Base-by-base conservation (phyloP, 208 protist genomes). In the Leishmania tarentolae region DNA sequence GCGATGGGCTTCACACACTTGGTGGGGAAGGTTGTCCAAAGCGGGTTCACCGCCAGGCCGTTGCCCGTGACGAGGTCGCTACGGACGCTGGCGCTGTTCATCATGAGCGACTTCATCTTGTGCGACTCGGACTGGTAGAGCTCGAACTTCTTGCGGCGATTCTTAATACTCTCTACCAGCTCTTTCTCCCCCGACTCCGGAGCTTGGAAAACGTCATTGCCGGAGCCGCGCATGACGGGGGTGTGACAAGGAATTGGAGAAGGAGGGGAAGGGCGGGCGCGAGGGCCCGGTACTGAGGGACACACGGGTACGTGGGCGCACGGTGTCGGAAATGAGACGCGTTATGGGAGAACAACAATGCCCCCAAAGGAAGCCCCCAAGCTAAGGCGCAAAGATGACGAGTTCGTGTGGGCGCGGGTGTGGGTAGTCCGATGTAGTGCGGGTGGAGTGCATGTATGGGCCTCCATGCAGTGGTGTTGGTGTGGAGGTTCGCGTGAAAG, bases 51-150 rank as follows among this genome's bases (percentile, higher is more conserved):
- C 21, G 83, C 59, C 24, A 76, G 81, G 71, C 91, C 84, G 59
- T 92, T 91, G 24, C 88, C 83, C 19, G 87, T 87, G 71, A 73
- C 83, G 37, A 94, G 61, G 28, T 86, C 90, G 74, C 87, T 93
- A 61, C 90, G 88, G 31, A 95, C 80, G 71, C 88, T 88, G 4
- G 90, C 92, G 82, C 92, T 93, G 83, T 92, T 95, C 87, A 92
- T 93, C 86, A 95, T 89, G 75, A 95, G 85, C 9, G 90, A 81
- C 78, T 95, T 95, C 92, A 95, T 95, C 63, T 88, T 91, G 87
- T 95, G 92, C 50, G 92, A 95, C 28, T 92, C 87, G 40, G 90
- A 93, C 75, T 95, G 92, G 81, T 95, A 93, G 11, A 95, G 65
- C 87, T 95, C 89, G 28, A 95, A 84, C 75, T 88, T 88, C 57